These are phyloP conservation scores for Hura crepitans DNA, from an alignment of 441 rosid genomes.

Conservation along the genomic window DNA sequence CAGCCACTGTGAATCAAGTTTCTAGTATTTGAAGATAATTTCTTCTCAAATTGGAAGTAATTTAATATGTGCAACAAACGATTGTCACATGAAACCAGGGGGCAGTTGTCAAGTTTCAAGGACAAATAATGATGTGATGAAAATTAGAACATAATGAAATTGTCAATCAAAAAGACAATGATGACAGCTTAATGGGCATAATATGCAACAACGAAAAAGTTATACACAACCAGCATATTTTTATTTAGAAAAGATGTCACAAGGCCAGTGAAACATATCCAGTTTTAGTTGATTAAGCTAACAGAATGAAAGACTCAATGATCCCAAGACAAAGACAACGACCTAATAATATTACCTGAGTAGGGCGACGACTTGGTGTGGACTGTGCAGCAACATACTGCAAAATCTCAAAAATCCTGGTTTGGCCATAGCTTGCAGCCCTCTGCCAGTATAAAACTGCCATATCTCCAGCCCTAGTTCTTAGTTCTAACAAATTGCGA, in stretches of 20 bases:
- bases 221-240: neutral
- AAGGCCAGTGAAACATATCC: neutral
- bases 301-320: neutral
- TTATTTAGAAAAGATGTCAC: neutral
- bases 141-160: neutral
- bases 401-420: slow-evolving; percentile 68
- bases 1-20: neutral
- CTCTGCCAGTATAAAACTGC: slow-evolving; percentile 67
- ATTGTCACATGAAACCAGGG: neutral
- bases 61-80: neutral
- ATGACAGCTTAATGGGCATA: neutral
- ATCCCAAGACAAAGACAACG: neutral
- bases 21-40: neutral
- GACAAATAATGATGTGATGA: neutral
- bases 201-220: neutral
- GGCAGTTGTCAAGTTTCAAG: neutral
- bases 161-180: neutral
- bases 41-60: neutral
- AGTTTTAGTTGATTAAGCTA: neutral
- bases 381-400: slow-evolving; percentile 77
- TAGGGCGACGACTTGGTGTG: slow-evolving; percentile 47
- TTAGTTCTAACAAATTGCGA: slow-evolving; percentile 72
- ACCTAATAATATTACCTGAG: slow-evolving; percentile 45
- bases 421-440: slow-evolving; percentile 79
- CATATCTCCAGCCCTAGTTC: slow-evolving; percentile 82